These are phyloP conservation scores for Starmera stellimalicola DNA, from an alignment of 1,139 yeast genomes.

Conservation along the genomic window DNA sequence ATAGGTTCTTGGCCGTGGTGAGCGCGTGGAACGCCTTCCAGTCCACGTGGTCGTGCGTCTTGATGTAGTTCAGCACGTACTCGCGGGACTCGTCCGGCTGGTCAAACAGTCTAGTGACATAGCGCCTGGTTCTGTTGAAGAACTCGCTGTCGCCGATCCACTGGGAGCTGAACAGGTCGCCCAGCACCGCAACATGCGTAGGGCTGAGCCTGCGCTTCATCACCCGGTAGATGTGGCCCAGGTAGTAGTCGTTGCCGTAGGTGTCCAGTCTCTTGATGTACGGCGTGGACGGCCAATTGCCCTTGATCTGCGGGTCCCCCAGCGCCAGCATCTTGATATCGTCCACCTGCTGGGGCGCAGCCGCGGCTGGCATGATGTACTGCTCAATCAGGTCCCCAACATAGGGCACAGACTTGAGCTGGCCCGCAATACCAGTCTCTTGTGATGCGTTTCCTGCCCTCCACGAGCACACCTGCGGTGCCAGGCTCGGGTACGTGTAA, in stretches of 20 bases:
- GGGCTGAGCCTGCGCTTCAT: conserved; percentile 62
- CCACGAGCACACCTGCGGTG: conserved; percentile 53
- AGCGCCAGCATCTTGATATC: conserved; percentile 66
- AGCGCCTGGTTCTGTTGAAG: conserved; percentile 66
- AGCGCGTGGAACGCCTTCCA: conserved; percentile 41
- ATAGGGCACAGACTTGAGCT: conserved; percentile 22
- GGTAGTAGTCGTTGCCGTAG: conserved; percentile 77
- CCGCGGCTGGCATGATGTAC: conserved; percentile 15
- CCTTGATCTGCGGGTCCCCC: conserved; percentile 97
- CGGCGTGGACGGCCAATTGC: conserved; percentile 66
- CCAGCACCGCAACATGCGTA: conserved; percentile 79
- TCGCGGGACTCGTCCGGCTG: conserved; percentile 40
- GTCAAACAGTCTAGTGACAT: conserved; percentile 51
- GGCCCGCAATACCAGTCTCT: conserved; percentile 11
- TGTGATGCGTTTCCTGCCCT: too few relatives aligned
- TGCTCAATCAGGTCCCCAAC: conserved; percentile 27
- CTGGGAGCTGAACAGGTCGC: conserved; percentile 90
- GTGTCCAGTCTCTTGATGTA: conserved; percentile 72
- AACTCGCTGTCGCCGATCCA: conserved; percentile 90
- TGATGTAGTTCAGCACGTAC: conserved; percentile 37
- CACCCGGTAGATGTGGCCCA: conserved; percentile 70
- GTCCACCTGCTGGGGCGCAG: conserved; percentile 13
- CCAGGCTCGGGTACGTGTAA: conserved; percentile 64
- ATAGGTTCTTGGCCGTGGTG: conserved; percentile 32
- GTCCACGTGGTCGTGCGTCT: conserved; percentile 40